Base-by-base conservation (phyloP, 2,329 filamentous ascomycete genomes). In the Metarhizium album region DNA sequence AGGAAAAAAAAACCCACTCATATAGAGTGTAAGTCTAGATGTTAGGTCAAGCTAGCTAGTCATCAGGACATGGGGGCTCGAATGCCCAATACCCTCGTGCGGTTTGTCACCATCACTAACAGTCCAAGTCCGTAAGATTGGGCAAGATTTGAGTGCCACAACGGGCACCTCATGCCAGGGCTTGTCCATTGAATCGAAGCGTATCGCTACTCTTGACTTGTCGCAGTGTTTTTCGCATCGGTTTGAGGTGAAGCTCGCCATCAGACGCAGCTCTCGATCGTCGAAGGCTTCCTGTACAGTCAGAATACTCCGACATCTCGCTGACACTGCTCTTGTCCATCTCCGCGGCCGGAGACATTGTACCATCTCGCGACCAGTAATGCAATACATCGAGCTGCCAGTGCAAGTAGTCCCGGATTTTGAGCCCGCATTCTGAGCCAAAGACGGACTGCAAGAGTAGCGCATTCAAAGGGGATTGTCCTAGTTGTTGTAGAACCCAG, bases 401-500 rank as follows among this genome's bases (percentile, higher is more conserved):
- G 16, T 60, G 61, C 54, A 57, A 57, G 29, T 55, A 48, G 40
- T 70, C 64, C 4, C 59, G 58, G n/a, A 70, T 68, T 31, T 59
- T 59, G 11, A 69, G 56, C 9, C 57, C 58, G 6, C 56, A 54
- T 45, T 54, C 61, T 33, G 54, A 58, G 43, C 57, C 53, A 51
- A 68, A 67, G 2, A 58, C 62, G 7, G 58, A 59, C 53, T 72
- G 70, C 7, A 79, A 64, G 2, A 73, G 58, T 50, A 70, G 62
- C 1, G 65, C 73, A 53, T 75, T 70, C 50, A 77, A 58, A 0
- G 73, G 65, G 2, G 72, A 75, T 14, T 66, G 63, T 35, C 74
- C 70, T 40, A 80, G 65, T 42, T 72, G 70, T 46, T 79, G 73
- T 13, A 79, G 65, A 2, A 80, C 62, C 76, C 77, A 80, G 40